Conservation (phyloP, 179 eudicot species). For the Camellia oleifera region DNA sequence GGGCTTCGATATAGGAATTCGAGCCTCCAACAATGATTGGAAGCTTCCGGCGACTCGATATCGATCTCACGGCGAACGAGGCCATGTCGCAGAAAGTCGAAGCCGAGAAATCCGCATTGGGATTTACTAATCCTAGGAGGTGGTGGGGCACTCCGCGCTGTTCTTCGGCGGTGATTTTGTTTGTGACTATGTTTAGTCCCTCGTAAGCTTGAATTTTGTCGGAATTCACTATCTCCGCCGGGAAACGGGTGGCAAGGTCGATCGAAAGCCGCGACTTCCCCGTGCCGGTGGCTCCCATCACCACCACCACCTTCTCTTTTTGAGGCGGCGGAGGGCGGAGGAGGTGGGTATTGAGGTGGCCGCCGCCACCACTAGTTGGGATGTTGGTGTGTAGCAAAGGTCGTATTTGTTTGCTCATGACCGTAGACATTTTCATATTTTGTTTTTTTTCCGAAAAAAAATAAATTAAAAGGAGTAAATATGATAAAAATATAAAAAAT, state of each 20-base stretch:
- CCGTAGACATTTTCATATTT: conserved; percentile 15
- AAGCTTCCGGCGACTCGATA: conserved; percentile 35
- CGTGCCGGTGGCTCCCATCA: conserved; percentile 84
- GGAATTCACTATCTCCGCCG: conserved; percentile 64
- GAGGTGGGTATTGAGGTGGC: conserved; percentile 2
- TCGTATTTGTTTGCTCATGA: conserved; percentile 18
- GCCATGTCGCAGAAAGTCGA: conserved; percentile 48
- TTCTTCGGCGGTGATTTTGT: conserved; percentile 62
- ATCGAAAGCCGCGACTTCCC: conserved; percentile 77
- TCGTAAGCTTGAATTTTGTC: conserved; percentile 72
- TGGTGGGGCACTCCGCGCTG: conserved; percentile 67
- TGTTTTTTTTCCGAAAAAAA: not conserved
- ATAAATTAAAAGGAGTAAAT: not conserved
- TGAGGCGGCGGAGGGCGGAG: not conserved
- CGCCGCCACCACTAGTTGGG: not conserved
- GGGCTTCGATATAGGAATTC: conserved; percentile 60
- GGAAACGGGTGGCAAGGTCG: conserved; percentile 54
- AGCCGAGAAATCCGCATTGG: conserved; percentile 44
- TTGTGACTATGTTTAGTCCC: conserved; percentile 63
- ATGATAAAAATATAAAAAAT: not conserved
- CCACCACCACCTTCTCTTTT: conserved; percentile 63
- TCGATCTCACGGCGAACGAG: conserved; percentile 43
- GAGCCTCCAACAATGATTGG: conserved; percentile 88
- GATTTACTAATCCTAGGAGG: conserved; percentile 45
- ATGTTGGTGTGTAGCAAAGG: conserved; percentile 8